Conservation (phyloP, 306 rosid species). For the Cicer pinnatifidum region DNA sequence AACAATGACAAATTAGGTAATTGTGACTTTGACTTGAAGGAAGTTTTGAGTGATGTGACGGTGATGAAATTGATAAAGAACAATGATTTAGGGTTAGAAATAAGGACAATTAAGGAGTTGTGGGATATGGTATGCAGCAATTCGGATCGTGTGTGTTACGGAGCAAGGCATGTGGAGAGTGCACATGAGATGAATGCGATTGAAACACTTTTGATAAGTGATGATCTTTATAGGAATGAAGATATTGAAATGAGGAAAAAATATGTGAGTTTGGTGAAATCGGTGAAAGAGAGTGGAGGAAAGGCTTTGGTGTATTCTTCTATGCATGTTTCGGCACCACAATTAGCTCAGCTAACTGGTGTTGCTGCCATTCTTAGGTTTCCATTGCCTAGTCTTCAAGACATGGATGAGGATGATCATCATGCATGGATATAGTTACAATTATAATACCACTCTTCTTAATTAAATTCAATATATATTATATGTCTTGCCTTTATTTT, state of each 20-base stretch:
- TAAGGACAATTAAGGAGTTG: conserved; percentile 33
- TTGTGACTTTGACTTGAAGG: conserved; percentile 19
- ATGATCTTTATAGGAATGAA: conserved; percentile 46
- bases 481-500: not conserved
- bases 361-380: conserved; percentile 55
- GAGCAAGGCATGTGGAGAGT: conserved; percentile 42
- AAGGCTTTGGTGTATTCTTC: conserved; percentile 50
- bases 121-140: conserved; percentile 44
- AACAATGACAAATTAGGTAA: not conserved
- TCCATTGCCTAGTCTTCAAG: conserved; percentile 52
- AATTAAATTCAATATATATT: no score
- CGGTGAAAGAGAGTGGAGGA: conserved; percentile 48
- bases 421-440: conserved; percentile 2
- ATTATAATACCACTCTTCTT: no score
- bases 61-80: conserved; percentile 49
- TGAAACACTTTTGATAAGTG: conserved; percentile 48
- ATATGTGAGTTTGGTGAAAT: conserved; percentile 29
- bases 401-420: not conserved
- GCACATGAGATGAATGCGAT: conserved; percentile 51
- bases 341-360: conserved; percentile 36
- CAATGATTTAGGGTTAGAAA: conserved; percentile 30
- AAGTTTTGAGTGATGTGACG: conserved; percentile 28
- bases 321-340: conserved; percentile 46
- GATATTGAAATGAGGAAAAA: conserved; percentile 39
- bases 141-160: conserved; percentile 50